Percentiles rank a stretch among this genome's conserved stretches.
Evolutionary conservation across 2,329 filamentous ascomycete species (phyloP).

Genomic region (Neoscytalidium dimidiatum): DNA sequence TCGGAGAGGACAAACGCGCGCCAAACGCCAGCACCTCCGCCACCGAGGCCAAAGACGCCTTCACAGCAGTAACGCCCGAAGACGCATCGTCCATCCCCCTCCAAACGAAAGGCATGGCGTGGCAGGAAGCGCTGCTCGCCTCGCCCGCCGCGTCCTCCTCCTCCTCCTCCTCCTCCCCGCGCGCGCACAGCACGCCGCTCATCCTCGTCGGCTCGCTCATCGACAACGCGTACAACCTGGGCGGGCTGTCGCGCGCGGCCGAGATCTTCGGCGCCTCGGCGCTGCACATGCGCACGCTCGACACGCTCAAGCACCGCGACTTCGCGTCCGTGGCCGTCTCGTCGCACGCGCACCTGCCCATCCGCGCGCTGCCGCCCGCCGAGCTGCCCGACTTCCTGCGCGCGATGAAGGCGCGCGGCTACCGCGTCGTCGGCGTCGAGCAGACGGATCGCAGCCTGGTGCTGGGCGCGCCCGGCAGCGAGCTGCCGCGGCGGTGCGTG

Average conservation of each 20-base stretch:
- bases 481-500: constrained; percentile 29
- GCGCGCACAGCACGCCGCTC: constrained; percentile 36
- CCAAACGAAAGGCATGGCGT: constrained; percentile 54
- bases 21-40: neutral
- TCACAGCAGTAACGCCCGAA: neutral
- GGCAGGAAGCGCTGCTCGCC: constrained; percentile 40
- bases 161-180: too few species aligned
- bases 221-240: constrained; percentile 53
- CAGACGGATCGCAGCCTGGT: constrained; percentile 54
- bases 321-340: constrained; percentile 54
- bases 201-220: constrained; percentile 54
- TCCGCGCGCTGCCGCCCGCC: constrained; percentile 38
- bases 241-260: constrained; percentile 51
- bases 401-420: constrained; percentile 48
- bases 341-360: constrained; percentile 51
- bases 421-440: constrained; percentile 55
- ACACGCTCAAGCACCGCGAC: constrained; percentile 46
- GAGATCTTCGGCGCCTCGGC: constrained; percentile 54
- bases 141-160: constrained; percentile 24
- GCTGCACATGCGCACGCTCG: constrained; percentile 46
- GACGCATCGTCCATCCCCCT: constrained; percentile 33
- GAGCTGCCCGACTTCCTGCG: constrained; percentile 42
- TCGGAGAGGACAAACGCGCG: constrained; percentile 27
- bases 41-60: neutral
- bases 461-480: constrained; percentile 38